Base-by-base conservation (phyloP, 2,329 filamentous ascomycete species). In the Fusarium sp. region DNA sequence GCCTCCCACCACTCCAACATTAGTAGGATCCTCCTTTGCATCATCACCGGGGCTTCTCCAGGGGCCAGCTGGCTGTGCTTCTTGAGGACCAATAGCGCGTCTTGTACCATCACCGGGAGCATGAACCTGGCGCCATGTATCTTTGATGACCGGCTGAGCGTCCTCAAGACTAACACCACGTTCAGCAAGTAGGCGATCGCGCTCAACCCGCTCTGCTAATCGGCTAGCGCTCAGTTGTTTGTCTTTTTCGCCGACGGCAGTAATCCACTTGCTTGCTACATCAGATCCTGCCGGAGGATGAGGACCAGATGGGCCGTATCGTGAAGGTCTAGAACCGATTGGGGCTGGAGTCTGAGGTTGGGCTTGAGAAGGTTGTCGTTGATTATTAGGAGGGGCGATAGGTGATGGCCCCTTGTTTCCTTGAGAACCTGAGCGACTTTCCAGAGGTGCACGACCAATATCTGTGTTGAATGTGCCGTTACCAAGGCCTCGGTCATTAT, bases 401-500 rank as follows among this genome's bases (percentile, higher is more conserved):
- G 85, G 89, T 2, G 86, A 83, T 4, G 87, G 88, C 17, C 84
- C 83, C 54, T 82, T 75, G 20, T 78, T 73, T 30, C 81, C 75
- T 78, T 82, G 64, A 75, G 81, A 55, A 15, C 74, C 66, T 17
- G 85, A 80, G 28, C 70, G 58, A 59, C 84, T 83, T 18, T 87
- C 82, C 24, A 72, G 34, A 42, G 74, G 66, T 6, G 86, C 80
- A 50, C 85, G 84, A 34, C 86, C 87, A 58, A 92, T 85, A 74
- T 90, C 89, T 18, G 89, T 86, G 64, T 89, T 90, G 77, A 95
- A 95, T 1, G 92, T 94, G 48, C 93, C 93, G 79, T 95, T 95
- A 8, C 93, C 93, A 26, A 95, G 89, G 17, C 89, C 91, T 61
- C 91, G 88, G 74, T 93, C 91, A 75, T 89, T 91, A 62, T 90